phyloP scores from a whole-genome alignment of 352 stramenopile genomes.

The Elongisporangium senticosum region DNA sequence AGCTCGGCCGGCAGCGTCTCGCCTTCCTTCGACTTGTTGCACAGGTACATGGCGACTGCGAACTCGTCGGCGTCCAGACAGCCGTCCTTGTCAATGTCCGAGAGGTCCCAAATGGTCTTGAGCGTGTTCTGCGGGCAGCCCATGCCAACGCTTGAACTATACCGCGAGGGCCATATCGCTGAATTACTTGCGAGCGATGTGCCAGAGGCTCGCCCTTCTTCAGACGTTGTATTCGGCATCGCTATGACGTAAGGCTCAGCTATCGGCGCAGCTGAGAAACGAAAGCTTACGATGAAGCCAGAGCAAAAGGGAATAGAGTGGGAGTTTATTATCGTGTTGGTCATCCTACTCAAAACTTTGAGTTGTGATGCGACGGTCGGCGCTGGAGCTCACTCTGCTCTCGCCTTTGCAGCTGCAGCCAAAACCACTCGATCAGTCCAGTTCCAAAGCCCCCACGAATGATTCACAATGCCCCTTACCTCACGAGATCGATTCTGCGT shows the following conservation, averaged over 20 bases:
- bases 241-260: no score
- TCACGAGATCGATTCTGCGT: slow-evolving; percentile 73
- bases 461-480: slow-evolving; percentile 18
- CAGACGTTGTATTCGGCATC: no score
- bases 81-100: slow-evolving; percentile 87
- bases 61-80: slow-evolving; percentile 89
- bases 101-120: slow-evolving; percentile 87
- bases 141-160: no score
- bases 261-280: no score
- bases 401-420: background rate
- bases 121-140: slow-evolving; percentile 62
- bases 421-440: background rate
- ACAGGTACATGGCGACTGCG: slow-evolving; percentile 88
- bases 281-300: no score
- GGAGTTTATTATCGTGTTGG: no score
- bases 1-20: slow-evolving; percentile 63
- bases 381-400: background rate
- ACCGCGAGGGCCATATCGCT: no score
- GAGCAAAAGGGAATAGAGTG: no score
- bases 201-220: no score
- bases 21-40: slow-evolving; percentile 63
- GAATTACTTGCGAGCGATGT: no score
- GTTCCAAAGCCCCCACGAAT: background rate
- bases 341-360: background rate
- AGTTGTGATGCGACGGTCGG: background rate